Evolutionary conservation across 768 basidiomycete species (phyloP), one percentile per base, ranked within the genome.

Genomic region (Rubroboletus pulcherrimus): DNA sequence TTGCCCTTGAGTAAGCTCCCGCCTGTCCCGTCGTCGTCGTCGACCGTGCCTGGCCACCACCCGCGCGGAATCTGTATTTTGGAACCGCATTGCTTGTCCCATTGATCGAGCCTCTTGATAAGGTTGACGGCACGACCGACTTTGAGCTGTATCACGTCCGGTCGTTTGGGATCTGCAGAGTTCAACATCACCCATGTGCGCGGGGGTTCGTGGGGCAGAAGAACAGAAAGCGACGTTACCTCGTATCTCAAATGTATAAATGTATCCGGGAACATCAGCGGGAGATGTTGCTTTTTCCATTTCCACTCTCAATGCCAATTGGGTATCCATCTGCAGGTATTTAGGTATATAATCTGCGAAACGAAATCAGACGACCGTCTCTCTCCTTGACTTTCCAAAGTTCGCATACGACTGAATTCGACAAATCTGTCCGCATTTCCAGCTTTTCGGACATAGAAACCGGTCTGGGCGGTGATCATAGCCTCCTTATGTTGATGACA

Each of bases 221-320:
- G 40, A 30, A 48, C n/a, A 46, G 26, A 7, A 46, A 17, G 26
- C 8, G 15, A 51, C 61, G 68, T 43, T 66, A 88, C 88, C 86
- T 67, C 83, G 78, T 54, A 93, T 87, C 68, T 92, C 87, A 66
- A 86, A 93, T 0, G 83, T 81, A 60, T 93, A 93, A 48, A 93
- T 92, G 63, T 88, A 91, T 0, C 91, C 91, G 5, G 80, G 74
- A 19, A 77, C 79, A 59, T 93, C 90, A 9, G 80, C 77, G 3
- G 63, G 54, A 5, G 87, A 81, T 4, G 74, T 75, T 11, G 77
- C 65, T 40, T 79, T 80, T 58, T 76, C 75, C 82, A 85, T 86
- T 65, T 81, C 80, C 29, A 68, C 67, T 55, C 77, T 74, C 35
- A 85, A 67, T 2, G 83, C 78, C 31, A 79, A 74, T 62, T 84